Percentiles rank a stretch among this genome's conserved stretches.
These are phyloP conservation scores for Botryosphaeria agaves DNA, from an alignment of 2,329 filamentous ascomycete genomes.

Conservation along the genomic window DNA sequence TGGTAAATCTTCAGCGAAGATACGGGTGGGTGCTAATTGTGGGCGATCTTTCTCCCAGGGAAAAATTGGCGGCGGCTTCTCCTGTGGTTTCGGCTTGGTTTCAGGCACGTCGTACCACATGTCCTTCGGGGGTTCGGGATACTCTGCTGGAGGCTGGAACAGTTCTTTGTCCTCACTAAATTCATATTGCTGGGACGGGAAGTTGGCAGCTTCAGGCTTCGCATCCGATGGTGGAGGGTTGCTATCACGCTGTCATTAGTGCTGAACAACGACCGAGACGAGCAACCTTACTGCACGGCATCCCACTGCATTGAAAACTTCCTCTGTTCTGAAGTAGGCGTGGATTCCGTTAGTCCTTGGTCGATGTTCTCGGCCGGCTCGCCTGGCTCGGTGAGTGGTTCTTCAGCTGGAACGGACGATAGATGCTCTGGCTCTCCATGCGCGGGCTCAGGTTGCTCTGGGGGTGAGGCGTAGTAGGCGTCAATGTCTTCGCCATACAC, in stretches of 20 bases:
- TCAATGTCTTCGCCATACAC: constrained; percentile 13
- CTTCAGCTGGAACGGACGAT: constrained; percentile 19
- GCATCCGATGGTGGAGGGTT: constrained; percentile 41
- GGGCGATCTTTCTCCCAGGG: constrained; percentile 68
- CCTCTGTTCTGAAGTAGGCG: constrained; percentile 27
- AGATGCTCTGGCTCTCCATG: constrained; percentile 15
- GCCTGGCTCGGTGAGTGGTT: constrained; percentile 24
- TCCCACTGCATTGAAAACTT: constrained; percentile 44
- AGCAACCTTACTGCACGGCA: constrained; percentile 39
- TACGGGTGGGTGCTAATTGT: constrained; percentile 43
- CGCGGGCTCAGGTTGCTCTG: not conserved
- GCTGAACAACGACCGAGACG: not conserved
- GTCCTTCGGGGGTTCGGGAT: constrained; percentile 68
- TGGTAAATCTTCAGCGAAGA: constrained; percentile 41
- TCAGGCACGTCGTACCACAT: constrained; percentile 78
- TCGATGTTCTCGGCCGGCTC: constrained; percentile 24
- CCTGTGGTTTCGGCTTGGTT: constrained; percentile 33
- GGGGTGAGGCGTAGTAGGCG: constrained; percentile 3
- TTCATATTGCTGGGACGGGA: constrained; percentile 60
- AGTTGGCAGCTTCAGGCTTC: constrained; percentile 69
- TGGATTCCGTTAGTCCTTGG: constrained; percentile 24
- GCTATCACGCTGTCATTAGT: too few species aligned
- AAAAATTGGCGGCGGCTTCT: constrained; percentile 56
- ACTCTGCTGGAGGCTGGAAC: constrained; percentile 59
- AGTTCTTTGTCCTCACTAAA: constrained; percentile 64